These are phyloP conservation scores for Fonsecaea multimorphosa DNA, from an alignment of 2,329 filamentous ascomycete species.

Conservation along the genomic window DNA sequence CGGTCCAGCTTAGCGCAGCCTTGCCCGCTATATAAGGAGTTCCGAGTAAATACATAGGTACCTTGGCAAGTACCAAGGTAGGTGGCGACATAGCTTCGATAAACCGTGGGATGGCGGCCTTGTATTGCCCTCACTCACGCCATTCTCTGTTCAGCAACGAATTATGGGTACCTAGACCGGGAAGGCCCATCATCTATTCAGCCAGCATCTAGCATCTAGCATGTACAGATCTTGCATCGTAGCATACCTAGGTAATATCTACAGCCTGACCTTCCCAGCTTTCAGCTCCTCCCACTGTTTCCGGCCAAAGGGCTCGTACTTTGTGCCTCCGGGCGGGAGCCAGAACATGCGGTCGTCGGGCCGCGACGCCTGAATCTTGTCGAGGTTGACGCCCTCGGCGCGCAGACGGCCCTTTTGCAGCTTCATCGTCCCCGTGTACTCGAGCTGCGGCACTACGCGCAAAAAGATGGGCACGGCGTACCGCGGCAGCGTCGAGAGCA, in stretches of 20 bases:
- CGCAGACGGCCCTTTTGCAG: constrained; percentile 74
- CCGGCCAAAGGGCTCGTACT: constrained; percentile 35
- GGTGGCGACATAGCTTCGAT: no score
- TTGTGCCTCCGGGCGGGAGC: constrained; percentile 33
- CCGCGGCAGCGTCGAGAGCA: constrained; percentile 66
- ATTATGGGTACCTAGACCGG: no score
- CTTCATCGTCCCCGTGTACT: constrained; percentile 77
- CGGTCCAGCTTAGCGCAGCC: neutral
- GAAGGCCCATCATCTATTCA: no score
- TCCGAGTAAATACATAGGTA: no score
- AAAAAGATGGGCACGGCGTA: constrained; percentile 80
- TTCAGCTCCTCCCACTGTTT: constrained; percentile 40
- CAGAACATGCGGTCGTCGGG: constrained; percentile 36
- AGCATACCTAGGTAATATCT: neutral
- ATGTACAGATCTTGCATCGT: neutral
- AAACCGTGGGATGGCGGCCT: no score
- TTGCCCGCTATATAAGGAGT: neutral
- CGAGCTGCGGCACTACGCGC: constrained; percentile 63
- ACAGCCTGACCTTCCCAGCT: constrained; percentile 38
- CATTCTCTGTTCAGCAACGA: no score
- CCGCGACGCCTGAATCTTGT: constrained; percentile 30
- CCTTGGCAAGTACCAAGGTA: no score
- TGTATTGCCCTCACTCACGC: no score
- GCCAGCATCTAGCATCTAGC: no score
- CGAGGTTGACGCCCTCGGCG: constrained; percentile 36